phyloP scores from a whole-genome alignment of 192 early-diverging fungal genomes.

The Mortierella hygrophila region DNA sequence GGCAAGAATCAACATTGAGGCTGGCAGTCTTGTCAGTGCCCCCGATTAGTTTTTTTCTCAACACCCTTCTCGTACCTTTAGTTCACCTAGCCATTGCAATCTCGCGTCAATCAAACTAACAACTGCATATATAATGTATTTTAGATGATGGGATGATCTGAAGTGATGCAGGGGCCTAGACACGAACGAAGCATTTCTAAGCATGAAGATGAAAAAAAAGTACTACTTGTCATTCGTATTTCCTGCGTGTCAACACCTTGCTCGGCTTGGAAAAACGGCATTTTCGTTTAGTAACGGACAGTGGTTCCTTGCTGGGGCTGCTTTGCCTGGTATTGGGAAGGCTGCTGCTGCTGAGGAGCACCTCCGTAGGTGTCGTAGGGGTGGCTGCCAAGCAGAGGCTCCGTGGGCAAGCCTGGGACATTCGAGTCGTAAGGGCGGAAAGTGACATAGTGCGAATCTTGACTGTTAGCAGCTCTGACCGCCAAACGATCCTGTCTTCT shows the following conservation, averaged over 20 bases:
- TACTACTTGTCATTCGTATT: neutral
- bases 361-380: constrained; percentile 19
- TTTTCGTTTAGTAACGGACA: neutral
- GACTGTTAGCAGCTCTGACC: constrained; percentile 26
- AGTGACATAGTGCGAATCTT: constrained; percentile 49
- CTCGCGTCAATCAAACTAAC: neutral
- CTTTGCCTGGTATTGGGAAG: constrained; percentile 6
- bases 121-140: neutral
- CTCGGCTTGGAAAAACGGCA: neutral
- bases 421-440: constrained; percentile 50
- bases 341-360: neutral
- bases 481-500: constrained; percentile 39
- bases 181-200: neutral
- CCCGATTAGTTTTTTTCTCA: neutral
- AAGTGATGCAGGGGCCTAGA: neutral
- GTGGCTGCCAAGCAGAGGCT: constrained; percentile 35
- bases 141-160: neutral
- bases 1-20: too few relatives aligned
- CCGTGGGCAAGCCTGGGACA: constrained; percentile 25
- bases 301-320: constrained; percentile 12
- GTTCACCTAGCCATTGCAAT: neutral
- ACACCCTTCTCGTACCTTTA: neutral
- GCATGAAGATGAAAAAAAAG: neutral
- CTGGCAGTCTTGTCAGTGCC: too few relatives aligned
- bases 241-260: neutral